These are phyloP conservation scores for Cryptococcus sp. DNA, from an alignment of 1,284 basidiomycete genomes.

Conservation along the genomic window DNA sequence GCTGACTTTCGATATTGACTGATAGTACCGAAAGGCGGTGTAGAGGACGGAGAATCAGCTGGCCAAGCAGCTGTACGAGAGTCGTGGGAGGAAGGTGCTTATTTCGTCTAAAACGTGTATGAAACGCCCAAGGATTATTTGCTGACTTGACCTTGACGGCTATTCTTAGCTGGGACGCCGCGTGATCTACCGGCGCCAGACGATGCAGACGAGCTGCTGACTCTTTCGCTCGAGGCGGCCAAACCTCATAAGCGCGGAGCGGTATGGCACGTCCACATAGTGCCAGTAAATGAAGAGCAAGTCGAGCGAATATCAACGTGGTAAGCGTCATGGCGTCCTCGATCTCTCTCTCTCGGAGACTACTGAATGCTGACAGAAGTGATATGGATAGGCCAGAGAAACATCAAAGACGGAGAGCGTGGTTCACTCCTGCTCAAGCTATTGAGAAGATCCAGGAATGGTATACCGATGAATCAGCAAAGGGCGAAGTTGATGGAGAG, in stretches of 20 bases:
- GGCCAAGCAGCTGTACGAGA: slow-evolving; percentile 49
- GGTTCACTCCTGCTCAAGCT: slow-evolving; percentile 25
- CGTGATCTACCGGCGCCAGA: slow-evolving; percentile 12
- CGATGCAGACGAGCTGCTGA: slow-evolving; percentile 22
- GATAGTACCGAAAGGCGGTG: slow-evolving; percentile 50
- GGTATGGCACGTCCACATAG: slow-evolving; percentile 40
- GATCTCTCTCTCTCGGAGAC: background rate
- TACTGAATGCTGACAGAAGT: background rate
- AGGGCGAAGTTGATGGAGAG: slow-evolving; percentile 8
- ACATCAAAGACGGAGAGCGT: slow-evolving; percentile 35
- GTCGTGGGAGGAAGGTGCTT: slow-evolving; percentile 49
- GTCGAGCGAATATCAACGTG: slow-evolving; percentile 26
- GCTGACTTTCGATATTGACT: background rate
- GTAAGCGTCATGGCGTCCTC: slow-evolving; percentile 20
- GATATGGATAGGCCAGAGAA: slow-evolving; percentile 34
- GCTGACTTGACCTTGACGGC: too few species aligned
- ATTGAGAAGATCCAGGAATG: slow-evolving; percentile 30
- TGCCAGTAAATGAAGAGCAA: slow-evolving; percentile 21
- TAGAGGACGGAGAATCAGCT: slow-evolving; percentile 47
- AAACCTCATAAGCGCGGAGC: slow-evolving; percentile 14
- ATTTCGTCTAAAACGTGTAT: background rate
- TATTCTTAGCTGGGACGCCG: slow-evolving; percentile 31
- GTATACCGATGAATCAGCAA: slow-evolving; percentile 20
- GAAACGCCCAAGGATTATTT: background rate
- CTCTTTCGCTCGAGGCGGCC: slow-evolving; percentile 20